Evolutionary conservation across 805 yeast genomes (phyloP).

Genomic region (Candida ponderosae): DNA sequence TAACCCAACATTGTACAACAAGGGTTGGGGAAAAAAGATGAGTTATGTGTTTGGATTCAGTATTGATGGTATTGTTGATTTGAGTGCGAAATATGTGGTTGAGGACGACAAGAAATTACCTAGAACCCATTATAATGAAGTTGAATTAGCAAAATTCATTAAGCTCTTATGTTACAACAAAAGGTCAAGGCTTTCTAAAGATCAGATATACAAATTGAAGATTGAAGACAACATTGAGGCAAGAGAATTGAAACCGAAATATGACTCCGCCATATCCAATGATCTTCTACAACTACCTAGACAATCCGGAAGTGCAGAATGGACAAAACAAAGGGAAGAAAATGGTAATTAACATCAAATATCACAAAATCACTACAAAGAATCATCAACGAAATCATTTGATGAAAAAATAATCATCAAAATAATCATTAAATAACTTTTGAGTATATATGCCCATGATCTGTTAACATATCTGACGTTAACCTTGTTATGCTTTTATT

Average conservation of each 20-base stretch:
- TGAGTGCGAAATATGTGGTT: slow-evolving; percentile 58
- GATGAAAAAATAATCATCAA: too few relatives aligned
- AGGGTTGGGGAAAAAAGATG: slow-evolving; percentile 94
- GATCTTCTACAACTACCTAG: slow-evolving; percentile 30
- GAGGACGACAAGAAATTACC: slow-evolving; percentile 35
- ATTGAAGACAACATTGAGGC: slow-evolving; percentile 30
- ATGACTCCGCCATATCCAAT: slow-evolving; percentile 3
- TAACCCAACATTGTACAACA: slow-evolving; percentile 66
- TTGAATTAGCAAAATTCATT: slow-evolving; percentile 27
- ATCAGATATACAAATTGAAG: slow-evolving; percentile 29
- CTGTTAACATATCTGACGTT: too few relatives aligned
- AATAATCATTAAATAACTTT: too few relatives aligned
- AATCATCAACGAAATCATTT: too few relatives aligned
- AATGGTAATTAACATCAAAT: too few relatives aligned
- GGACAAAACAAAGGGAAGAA: slow-evolving; percentile 81
- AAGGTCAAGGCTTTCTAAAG: slow-evolving; percentile 21
- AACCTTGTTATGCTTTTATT: too few relatives aligned
- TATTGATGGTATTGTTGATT: slow-evolving; percentile 56
- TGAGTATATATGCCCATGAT: too few relatives aligned
- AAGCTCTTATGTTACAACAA: slow-evolving; percentile 27
- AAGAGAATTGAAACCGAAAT: slow-evolving; percentile 21
- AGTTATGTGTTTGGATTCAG: slow-evolving; percentile 74
- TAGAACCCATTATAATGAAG: slow-evolving; percentile 36
- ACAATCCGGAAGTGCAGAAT: slow-evolving; percentile 66
- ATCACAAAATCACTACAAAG: too few relatives aligned